These are phyloP conservation scores for Stagonosporopsis chrysanthemi DNA, from an alignment of 2,329 filamentous ascomycete genomes.

Conservation along the genomic window DNA sequence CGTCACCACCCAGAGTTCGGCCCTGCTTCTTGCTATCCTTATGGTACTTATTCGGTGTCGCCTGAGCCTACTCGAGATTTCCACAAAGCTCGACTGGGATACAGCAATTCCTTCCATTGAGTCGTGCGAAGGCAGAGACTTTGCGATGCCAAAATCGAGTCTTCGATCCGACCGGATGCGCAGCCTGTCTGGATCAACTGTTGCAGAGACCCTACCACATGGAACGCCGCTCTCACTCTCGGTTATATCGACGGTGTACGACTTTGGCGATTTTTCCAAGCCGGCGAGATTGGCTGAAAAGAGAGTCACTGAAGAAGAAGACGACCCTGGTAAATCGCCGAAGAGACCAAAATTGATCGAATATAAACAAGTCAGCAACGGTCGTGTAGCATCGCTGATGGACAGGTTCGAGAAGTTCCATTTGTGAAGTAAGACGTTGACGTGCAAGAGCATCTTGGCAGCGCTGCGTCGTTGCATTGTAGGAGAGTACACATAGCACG, in stretches of 20 bases:
- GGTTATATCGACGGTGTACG: background rate
- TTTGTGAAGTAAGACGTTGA: background rate
- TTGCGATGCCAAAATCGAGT: background rate
- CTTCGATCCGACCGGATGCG: background rate
- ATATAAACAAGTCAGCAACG: conserved; percentile 11
- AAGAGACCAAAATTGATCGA: conserved; percentile 8
- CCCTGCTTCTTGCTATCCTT: background rate
- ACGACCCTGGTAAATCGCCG: background rate
- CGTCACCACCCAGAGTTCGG: background rate
- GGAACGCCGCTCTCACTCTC: background rate
- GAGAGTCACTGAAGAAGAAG: conserved; percentile 1
- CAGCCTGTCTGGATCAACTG: conserved; percentile 12
- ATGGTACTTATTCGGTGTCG: background rate
- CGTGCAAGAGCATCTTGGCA: background rate
- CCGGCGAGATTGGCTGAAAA: conserved; percentile 4
- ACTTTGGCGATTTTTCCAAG: background rate
- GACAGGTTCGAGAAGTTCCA: conserved; percentile 15
- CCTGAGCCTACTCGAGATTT: background rate
- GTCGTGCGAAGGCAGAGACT: background rate
- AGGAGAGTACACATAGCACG: no score
- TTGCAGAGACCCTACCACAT: background rate
- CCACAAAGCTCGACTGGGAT: background rate
- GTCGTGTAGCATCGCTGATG: conserved; percentile 13
- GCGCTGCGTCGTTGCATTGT: no score
- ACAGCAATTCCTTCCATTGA: background rate